Evolutionary conservation across 495 filamentous ascomycete genomes (phyloP), one percentile per base, ranked within the genome.

Genomic region (Pyronema omphalodes): DNA sequence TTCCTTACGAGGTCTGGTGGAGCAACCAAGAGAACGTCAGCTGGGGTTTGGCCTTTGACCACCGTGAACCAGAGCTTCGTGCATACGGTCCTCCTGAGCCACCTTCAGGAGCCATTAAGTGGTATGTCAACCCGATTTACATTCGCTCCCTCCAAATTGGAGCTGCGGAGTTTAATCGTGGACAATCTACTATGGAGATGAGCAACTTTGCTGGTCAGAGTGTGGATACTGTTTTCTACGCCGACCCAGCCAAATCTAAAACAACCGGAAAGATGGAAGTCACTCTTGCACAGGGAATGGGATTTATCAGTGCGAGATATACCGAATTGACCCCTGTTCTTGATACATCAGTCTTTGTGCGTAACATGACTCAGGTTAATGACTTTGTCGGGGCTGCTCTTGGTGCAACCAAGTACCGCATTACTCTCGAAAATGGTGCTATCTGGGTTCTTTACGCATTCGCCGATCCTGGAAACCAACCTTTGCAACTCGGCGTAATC

Each of bases 1-100:
- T 89, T 67, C 88, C 88, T 8, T 95, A 94, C 65, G 80, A 82
- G 0, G 59, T 95, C 2, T 67, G 74, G 34, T 95, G 86, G 87
- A 55, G 53, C 45, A 55, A 48, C 53, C 29, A 41, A 19, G 19
- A 11, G 3, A 18, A 18, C 33, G 44, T 17, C 6, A 34, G 44
- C 7, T 55, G 53, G 53, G 53, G 53, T 7, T 35, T 55, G 11
- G 23, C 19, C 11, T 15, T 55, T 17, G 44, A 48, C 44, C 35
- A 55, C 53, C 44, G 44, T 33, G 53, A 55, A 15, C 33, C 53
- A 5, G 44, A 37, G 53, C 44, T 37, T 23, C 44, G 45, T 7
- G 11, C 7, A 18, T 54, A 33, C 29, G 52, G 55, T 6, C 55
- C 50, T 8, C 17, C 18, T n/a, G 18, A 57, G 4, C 36, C 15